Conservation (phyloP, 1,284 basidiomycete species). For the Sparassis latifolia region DNA sequence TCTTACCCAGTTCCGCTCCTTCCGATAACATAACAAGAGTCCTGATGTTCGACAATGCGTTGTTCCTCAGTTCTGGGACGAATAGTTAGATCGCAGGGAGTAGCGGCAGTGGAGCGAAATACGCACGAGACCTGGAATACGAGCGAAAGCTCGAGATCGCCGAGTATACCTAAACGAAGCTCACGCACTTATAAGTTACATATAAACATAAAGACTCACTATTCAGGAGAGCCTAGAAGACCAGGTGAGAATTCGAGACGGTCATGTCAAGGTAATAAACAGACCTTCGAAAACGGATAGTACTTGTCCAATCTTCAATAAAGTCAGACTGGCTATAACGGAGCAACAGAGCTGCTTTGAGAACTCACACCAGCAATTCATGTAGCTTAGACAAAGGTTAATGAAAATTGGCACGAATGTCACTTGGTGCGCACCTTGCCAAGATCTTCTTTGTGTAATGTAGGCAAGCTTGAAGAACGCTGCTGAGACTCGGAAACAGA, state of each 20-base stretch:
- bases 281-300: slow-evolving; percentile 52
- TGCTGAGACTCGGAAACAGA: slow-evolving; percentile 6
- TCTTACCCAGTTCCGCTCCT: slow-evolving; percentile 66
- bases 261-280: slow-evolving; percentile 2
- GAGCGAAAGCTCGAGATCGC: slow-evolving; percentile 39
- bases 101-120: background rate
- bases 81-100: background rate
- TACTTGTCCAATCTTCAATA: slow-evolving; percentile 55
- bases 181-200: background rate
- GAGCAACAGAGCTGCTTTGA: background rate
- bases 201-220: slow-evolving; percentile 26
- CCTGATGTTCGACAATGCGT: slow-evolving; percentile 51
- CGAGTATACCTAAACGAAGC: slow-evolving; percentile 33
- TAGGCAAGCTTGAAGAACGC: slow-evolving; percentile 11
- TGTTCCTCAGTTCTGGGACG: slow-evolving; percentile 47
- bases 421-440: slow-evolving; percentile 30
- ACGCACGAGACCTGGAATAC: slow-evolving; percentile 52
- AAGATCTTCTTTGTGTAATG: slow-evolving; percentile 34
- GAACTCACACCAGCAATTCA: slow-evolving; percentile 43
- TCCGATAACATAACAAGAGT: slow-evolving; percentile 64
- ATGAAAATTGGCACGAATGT: slow-evolving; percentile 37
- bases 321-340: background rate
- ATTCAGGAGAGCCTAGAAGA: slow-evolving; percentile 42
- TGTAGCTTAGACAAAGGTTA: slow-evolving; percentile 1
- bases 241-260: too few species aligned